Conservation (phyloP, 2,329 filamentous ascomycete species). For the Rutstroemia sp. region DNA sequence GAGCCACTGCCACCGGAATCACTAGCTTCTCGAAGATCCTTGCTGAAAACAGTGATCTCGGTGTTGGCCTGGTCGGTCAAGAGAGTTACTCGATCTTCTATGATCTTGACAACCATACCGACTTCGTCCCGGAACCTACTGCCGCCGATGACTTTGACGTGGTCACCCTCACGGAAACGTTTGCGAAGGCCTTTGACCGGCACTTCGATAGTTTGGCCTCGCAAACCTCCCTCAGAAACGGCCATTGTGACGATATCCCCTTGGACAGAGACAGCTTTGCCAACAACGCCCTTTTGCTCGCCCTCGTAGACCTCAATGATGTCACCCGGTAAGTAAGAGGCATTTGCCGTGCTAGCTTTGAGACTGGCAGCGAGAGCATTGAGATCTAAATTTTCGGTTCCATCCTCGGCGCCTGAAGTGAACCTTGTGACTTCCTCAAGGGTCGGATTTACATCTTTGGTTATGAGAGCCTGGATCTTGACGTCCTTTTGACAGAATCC, state of each 20-base stretch:
- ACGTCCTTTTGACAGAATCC: constrained; percentile 92
- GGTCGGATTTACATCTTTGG: constrained; percentile 85
- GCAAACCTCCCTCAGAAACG: constrained; percentile 75
- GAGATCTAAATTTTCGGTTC: constrained; percentile 87
- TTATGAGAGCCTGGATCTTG: constrained; percentile 78
- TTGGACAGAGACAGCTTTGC: constrained; percentile 77
- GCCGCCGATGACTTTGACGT: constrained; percentile 96
- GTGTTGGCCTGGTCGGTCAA: constrained; percentile 87
- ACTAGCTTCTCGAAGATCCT: constrained; percentile 86
- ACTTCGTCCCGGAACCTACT: constrained; percentile 93
- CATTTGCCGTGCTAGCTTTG: constrained; percentile 73
- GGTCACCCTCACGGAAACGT: constrained; percentile 85
- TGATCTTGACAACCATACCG: constrained; percentile 92
- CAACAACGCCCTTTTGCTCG: constrained; percentile 86
- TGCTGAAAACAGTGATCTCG: constrained; percentile 97
- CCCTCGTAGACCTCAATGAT: constrained; percentile 95
- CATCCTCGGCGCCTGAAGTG: constrained; percentile 79
- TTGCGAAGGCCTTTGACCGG: constrained; percentile 90
- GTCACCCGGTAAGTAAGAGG: constrained; percentile 85
- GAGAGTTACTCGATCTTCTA: constrained; percentile 85
- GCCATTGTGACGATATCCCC: constrained; percentile 87
- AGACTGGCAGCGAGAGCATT: constrained; percentile 84
- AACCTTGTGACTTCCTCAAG: constrained; percentile 96
- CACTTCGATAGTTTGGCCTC: constrained; percentile 81
- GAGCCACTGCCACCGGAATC: constrained; percentile 82